A percentile compares a stretch with the other conserved stretches of the same genome.
Conservation (phyloP, 2,329 filamentous ascomycete species). For the Alternaria incomplexa region DNA sequence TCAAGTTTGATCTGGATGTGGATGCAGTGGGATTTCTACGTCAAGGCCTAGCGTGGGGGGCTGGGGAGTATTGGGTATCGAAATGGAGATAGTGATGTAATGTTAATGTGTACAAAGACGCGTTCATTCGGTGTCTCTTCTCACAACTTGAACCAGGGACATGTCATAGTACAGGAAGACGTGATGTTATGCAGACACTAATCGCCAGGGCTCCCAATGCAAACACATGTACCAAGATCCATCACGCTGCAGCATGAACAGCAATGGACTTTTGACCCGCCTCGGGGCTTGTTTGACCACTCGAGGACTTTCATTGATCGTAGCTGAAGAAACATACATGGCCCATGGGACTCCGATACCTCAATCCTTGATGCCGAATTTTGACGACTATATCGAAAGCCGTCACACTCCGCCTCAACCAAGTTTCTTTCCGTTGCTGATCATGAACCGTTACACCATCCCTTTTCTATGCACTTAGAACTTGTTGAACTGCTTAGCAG, state of each 20-base stretch:
- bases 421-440: constrained; percentile 32
- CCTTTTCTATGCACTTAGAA: constrained; percentile 70
- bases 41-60: constrained; percentile 42
- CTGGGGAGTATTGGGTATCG: background rate
- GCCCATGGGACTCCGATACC: constrained; percentile 49
- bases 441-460: constrained; percentile 40
- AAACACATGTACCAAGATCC: background rate
- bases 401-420: constrained; percentile 37
- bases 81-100: background rate
- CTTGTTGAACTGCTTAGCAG: constrained; percentile 97
- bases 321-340: constrained; percentile 51
- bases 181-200: background rate
- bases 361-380: constrained; percentile 49
- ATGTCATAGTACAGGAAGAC: background rate
- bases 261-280: constrained; percentile 46
- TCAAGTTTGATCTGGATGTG: constrained; percentile 67
- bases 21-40: constrained; percentile 72
- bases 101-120: background rate
- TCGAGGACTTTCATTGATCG: constrained; percentile 50
- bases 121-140: background rate
- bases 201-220: background rate
- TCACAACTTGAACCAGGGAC: background rate
- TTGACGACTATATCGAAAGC: constrained; percentile 43
- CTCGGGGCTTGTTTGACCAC: constrained; percentile 43
- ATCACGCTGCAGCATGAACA: constrained; percentile 8